Evolutionary conservation across 225 moss, liverwort and hornwort genomes (phyloP).

Genomic region (Marchantia paleacea): DNA sequence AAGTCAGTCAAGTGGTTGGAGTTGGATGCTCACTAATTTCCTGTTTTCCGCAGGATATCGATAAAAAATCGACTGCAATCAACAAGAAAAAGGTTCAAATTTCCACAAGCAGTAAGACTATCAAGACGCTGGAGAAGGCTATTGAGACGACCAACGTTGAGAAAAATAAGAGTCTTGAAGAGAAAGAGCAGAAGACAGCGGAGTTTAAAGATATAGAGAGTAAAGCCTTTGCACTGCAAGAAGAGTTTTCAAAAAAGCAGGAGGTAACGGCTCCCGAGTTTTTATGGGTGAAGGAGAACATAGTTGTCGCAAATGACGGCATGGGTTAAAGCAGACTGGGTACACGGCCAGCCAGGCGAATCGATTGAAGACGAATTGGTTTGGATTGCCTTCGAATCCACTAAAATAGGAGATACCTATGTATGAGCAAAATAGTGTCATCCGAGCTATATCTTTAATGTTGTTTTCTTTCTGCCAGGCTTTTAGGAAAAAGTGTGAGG

Average conservation of each 20-base stretch:
- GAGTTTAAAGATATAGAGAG: conserved; percentile 78
- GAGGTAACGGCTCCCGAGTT: conserved; percentile 43
- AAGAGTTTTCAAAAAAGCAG: conserved; percentile 63
- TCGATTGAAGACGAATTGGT: too few species aligned
- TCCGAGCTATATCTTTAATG: not conserved
- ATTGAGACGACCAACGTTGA: conserved; percentile 66
- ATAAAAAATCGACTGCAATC: conserved; percentile 69
- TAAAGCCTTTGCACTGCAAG: conserved; percentile 77
- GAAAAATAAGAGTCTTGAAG: conserved; percentile 56
- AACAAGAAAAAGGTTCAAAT: conserved; percentile 87
- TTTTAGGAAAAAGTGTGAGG: conserved; percentile 54
- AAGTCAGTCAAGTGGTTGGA: not conserved
- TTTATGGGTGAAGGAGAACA: not conserved
- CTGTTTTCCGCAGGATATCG: conserved; percentile 58
- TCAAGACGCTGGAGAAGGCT: conserved; percentile 54
- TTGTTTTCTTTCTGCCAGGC: conserved; percentile 35
- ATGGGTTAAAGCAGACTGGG: not conserved
- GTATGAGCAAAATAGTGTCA: not conserved
- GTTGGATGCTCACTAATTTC: not conserved
- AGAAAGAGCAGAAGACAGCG: conserved; percentile 58
- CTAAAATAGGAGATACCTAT: not conserved
- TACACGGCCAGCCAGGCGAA: not conserved
- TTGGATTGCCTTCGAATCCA: not conserved
- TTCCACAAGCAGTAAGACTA: conserved; percentile 64
- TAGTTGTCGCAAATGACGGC: not conserved